phyloP scores from a whole-genome alignment of 768 basidiomycete genomes.

The Trametes punicea region DNA sequence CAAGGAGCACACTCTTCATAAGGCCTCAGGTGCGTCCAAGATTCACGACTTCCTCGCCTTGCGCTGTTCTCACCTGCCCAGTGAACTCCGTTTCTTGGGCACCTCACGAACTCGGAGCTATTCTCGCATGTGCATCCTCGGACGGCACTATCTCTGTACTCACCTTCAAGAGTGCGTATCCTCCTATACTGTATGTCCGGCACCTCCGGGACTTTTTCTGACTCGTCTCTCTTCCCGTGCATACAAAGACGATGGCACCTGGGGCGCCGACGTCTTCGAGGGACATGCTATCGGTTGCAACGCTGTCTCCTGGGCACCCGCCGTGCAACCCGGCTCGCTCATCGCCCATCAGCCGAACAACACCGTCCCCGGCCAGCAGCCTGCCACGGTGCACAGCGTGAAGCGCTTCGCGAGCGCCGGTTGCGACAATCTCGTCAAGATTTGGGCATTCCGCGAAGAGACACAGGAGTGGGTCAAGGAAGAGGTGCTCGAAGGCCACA shows the following conservation, averaged over 20 bases:
- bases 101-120: slow-evolving; percentile 96
- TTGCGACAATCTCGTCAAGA: slow-evolving; percentile 92
- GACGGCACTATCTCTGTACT: slow-evolving; percentile 97
- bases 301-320: slow-evolving; percentile 96
- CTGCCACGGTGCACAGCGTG: slow-evolving; percentile 44
- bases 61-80: slow-evolving; percentile 28
- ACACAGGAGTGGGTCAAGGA: slow-evolving; percentile 89
- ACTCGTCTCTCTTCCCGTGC: not conserved
- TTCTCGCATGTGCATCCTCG: slow-evolving; percentile 93
- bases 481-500: slow-evolving; percentile 86
- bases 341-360: slow-evolving; percentile 62
- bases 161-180: slow-evolving; percentile 89
- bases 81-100: slow-evolving; percentile 99
- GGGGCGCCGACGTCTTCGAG: slow-evolving; percentile 92
- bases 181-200: not conserved
- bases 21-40: slow-evolving; percentile 71
- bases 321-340: slow-evolving; percentile 80
- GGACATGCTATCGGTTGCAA: slow-evolving; percentile 97
- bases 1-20: slow-evolving; percentile 93
- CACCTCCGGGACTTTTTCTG: not conserved
- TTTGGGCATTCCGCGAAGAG: slow-evolving; percentile 90
- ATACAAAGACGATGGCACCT: slow-evolving; percentile 85
- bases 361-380: slow-evolving; percentile 44
- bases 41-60: not conserved
- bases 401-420: slow-evolving; percentile 96